Base-by-base conservation (phyloP, 192 early-diverging fungal species). In the Coemansia asiatica region DNA sequence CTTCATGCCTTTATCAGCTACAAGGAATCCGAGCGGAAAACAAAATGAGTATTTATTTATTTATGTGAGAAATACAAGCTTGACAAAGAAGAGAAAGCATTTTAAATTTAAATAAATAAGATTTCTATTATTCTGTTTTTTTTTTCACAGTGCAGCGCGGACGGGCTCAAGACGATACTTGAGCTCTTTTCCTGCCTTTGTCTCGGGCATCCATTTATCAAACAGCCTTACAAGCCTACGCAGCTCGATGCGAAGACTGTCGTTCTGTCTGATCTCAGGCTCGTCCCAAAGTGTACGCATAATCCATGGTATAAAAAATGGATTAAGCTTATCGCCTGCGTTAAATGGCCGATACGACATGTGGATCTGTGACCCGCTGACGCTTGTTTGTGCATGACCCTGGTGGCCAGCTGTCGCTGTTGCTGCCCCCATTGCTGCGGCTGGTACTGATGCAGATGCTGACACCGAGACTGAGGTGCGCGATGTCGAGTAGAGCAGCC, bases 301-400 rank as follows among this genome's bases (percentile, higher is more conserved):
- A 15, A 94, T 92, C 94, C 95, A 97, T 10, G 96, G 94, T 8
- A 98, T 76, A 75, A 86, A 91, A 68, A 89, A 95, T n/a, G 94
- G 94, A 59, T 98, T 98, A 44, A 91, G 71, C 23, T 83, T 82
- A n/a, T 79, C 53, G 26, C 85, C 85, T 2, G 94, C 92, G 18
- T 75, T 68, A 50, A 96, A 90, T 5, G 76, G 74, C 1, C 87
- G 67, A 29, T 79, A 83, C 44, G 69, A 73, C 67, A 79, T 71
- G 59, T 79, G 75, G 12, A 56, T 64, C 29, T 63, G 66, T 21
- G 50, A 65, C 4, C 86, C 60, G 57, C 79, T 82, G 7, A 69
- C 71, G 23, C 28, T 23, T 6, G 50, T 58, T 49, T 64, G 59
- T 9, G 66, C 64, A 46, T 59, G 35, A 47, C 59, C 54, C 26